These are phyloP conservation scores for Aspergillus heteromorphus DNA, from an alignment of 495 filamentous ascomycete genomes.

Conservation along the genomic window DNA sequence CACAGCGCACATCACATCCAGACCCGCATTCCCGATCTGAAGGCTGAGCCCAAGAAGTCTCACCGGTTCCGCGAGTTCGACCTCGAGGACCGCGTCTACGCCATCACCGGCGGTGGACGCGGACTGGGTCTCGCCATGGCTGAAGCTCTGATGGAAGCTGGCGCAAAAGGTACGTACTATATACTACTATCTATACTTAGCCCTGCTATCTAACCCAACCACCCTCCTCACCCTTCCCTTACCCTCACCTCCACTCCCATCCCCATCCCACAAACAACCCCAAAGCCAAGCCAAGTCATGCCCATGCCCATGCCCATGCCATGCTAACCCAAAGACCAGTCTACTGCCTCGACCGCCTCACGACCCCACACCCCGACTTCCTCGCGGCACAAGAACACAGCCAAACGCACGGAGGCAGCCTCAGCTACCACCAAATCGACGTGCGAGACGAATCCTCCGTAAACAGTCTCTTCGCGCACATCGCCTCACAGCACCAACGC, in stretches of 20 bases:
- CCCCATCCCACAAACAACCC: neutral
- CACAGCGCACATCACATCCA: conserved; percentile 32
- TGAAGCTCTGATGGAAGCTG: conserved; percentile 65
- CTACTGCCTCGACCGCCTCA: conserved; percentile 57
- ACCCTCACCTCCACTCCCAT: no score
- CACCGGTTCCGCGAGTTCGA: conserved; percentile 47
- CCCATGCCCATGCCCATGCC: conserved; percentile 22
- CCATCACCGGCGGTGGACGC: conserved; percentile 58
- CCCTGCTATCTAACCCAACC: no score
- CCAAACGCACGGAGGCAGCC: conserved; percentile 46
- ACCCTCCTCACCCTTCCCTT: no score
- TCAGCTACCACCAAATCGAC: conserved; percentile 61
- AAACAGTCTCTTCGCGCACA: conserved; percentile 46
- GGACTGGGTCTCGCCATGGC: conserved; percentile 62
- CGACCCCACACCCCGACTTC: conserved; percentile 48
- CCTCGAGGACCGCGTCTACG: conserved; percentile 51
- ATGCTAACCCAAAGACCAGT: conserved; percentile 53
- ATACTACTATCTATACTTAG: no score
- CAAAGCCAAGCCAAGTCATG: neutral
- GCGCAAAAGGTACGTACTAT: conserved; percentile 58
- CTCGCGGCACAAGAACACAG: conserved; percentile 39
- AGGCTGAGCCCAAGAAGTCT: conserved; percentile 14
- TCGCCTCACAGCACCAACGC: conserved; percentile 49
- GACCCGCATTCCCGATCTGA: conserved; percentile 23
- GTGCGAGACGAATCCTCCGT: conserved; percentile 55